phyloP scores from a whole-genome alignment of 352 stramenopile species.

The Pythium diclinum region DNA sequence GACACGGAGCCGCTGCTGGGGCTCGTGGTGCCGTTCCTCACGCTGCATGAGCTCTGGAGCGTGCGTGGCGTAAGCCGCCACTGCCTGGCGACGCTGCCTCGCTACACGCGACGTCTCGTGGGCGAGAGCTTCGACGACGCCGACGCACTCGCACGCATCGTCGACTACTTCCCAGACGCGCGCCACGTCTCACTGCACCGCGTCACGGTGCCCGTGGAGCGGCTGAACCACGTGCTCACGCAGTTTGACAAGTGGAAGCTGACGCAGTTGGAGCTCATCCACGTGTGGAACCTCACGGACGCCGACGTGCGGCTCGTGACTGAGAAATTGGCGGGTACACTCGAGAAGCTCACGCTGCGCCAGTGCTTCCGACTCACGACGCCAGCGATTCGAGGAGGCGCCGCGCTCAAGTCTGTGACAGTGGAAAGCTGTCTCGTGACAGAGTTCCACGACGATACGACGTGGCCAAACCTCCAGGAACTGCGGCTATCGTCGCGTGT shows the following conservation, averaged over 20 bases:
- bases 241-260: constrained; percentile 29
- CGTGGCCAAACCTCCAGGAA: constrained; percentile 42
- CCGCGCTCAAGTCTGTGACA: constrained; percentile 33
- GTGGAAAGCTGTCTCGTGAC: constrained; percentile 47
- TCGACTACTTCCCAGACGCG: constrained; percentile 39
- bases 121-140: constrained; percentile 30
- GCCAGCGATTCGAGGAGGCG: constrained; percentile 34
- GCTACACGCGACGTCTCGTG: constrained; percentile 45
- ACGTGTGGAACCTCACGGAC: constrained; percentile 49
- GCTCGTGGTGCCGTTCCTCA: constrained; percentile 50
- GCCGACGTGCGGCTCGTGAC: constrained; percentile 39
- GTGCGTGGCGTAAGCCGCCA: constrained; percentile 32
- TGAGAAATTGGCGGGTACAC: constrained; percentile 29
- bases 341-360: constrained; percentile 44
- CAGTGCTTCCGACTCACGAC: constrained; percentile 63
- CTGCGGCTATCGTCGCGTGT: constrained; percentile 47
- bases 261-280: constrained; percentile 39
- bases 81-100: constrained; percentile 30
- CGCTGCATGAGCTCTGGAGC: constrained; percentile 36
- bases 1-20: constrained; percentile 29
- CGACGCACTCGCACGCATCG: constrained; percentile 26
- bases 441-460: constrained; percentile 40
- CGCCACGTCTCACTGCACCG: constrained; percentile 38
- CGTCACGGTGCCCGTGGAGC: constrained; percentile 29
- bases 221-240: constrained; percentile 35